Evolutionary conservation across 2,329 filamentous ascomycete species (phyloP).

Genomic region (Colletotrichum sp.): DNA sequence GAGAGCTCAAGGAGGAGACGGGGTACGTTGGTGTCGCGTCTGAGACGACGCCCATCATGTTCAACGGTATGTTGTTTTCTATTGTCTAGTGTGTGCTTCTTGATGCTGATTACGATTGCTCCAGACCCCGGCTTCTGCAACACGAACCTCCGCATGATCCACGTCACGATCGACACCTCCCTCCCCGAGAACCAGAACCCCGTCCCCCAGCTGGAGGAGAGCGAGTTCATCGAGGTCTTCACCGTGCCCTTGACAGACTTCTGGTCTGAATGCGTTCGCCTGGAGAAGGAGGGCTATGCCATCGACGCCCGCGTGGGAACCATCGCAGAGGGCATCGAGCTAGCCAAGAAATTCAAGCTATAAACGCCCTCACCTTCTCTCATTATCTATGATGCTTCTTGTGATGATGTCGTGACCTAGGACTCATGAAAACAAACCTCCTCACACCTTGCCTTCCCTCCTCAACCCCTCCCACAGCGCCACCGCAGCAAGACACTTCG

Average conservation of each 20-base stretch:
- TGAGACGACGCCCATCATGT: constrained; percentile 70
- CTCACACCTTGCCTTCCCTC: constrained; percentile 47
- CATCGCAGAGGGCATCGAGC: constrained; percentile 78
- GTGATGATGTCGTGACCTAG: background rate
- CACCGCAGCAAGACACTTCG: constrained; percentile 64
- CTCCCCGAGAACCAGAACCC: constrained; percentile 72
- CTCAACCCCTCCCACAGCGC: constrained; percentile 64
- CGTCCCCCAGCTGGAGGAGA: constrained; percentile 75
- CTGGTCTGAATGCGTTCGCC: constrained; percentile 68
- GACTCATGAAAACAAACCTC: accelerated
- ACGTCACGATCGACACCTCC: constrained; percentile 74
- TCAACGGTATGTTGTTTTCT: constrained; percentile 50
- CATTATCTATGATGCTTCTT: background rate
- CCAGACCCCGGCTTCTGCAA: constrained; percentile 69
- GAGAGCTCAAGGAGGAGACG: constrained; percentile 71
- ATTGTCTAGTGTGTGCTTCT: background rate
- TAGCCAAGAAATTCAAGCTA: constrained; percentile 64
- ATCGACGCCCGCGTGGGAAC: constrained; percentile 82
- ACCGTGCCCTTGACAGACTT: constrained; percentile 67
- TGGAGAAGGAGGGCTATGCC: constrained; percentile 75
- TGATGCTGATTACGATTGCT: background rate
- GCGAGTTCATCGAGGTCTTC: constrained; percentile 84
- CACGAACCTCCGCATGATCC: constrained; percentile 72
- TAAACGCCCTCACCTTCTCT: constrained; percentile 20
- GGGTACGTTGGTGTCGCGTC: constrained; percentile 63